Base-by-base conservation (phyloP, 768 basidiomycete genomes). In the Suillus fuscotomentosus region DNA sequence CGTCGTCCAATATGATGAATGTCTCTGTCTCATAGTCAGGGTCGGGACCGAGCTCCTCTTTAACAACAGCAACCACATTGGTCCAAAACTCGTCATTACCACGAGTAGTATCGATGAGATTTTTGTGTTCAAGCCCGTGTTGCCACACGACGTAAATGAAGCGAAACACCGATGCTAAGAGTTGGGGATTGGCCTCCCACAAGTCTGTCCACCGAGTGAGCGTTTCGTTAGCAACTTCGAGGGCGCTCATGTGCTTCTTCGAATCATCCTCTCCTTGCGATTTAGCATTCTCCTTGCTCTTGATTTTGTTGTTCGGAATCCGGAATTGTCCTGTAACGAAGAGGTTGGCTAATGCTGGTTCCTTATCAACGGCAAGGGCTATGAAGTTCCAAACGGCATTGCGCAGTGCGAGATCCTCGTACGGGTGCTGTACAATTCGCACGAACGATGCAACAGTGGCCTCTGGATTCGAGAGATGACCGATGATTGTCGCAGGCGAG, bases 321-420 rank as follows among this genome's bases (percentile, higher is more conserved):
- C 83, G 83, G 68, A 92, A 89, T 48, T 86, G 83, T 3, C 94
- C 94, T 0, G 87, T 83, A 39, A 95, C 88, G 64, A 95, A 88
- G 34, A 97, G 79, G 61, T 87, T 82, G 2, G 91, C 88, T 5
- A 97, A 80, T 0, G 95, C 94, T 1, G 96, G 94, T 72, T 95
- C 94, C 66, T 89, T 90, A 69, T 92, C 88, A 15, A 96, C 86
- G 1, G 92, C 89, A 20, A 92, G 81, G 0, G 91, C 78, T 45
- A 97, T 88, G 67, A 97, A 90, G 66, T 84, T 85, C 95, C 96
- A 98, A 6, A 92, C 86, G 0, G 90, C 84, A 59, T 84, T 88
- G 22, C 91, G 87, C 39, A 93, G 81, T 9, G 82, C 71, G 22
- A 88, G 79, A 50, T 94, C 93, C 38, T 94, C 90, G 67, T 91